These are phyloP conservation scores for Pseudevernia furfuracea DNA, from an alignment of 495 filamentous ascomycete genomes.

Conservation along the genomic window DNA sequence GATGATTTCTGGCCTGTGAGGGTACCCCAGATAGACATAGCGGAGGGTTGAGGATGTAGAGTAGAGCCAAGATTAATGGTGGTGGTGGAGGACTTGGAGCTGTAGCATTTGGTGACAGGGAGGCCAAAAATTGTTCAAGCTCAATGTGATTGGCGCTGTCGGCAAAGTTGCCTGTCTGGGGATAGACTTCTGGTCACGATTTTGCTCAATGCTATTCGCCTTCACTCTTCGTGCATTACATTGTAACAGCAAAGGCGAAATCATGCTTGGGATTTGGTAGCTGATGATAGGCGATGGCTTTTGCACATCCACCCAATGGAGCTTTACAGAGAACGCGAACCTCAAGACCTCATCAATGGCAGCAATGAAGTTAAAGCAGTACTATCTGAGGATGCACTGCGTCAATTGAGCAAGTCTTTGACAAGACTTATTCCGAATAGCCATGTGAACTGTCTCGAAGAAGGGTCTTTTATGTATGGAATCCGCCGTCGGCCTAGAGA, in stretches of 20 bases:
- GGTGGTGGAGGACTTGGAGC: not conserved
- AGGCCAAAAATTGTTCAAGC: slow-evolving; percentile 12
- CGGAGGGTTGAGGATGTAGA: slow-evolving; percentile 14
- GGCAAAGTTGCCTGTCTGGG: slow-evolving; percentile 12
- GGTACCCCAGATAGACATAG: slow-evolving; percentile 80
- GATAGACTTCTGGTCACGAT: not conserved
- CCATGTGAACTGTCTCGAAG: not conserved
- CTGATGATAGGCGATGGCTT: not conserved
- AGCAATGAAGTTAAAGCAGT: not conserved
- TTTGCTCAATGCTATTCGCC: not conserved
- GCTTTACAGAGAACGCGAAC: not conserved
- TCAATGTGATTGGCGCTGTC: not conserved
- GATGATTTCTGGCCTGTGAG: slow-evolving; percentile 73
- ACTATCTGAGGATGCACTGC: slow-evolving; percentile 18
- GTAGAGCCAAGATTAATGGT: not conserved
- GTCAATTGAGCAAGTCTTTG: slow-evolving; percentile 18
- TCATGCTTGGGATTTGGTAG: not conserved
- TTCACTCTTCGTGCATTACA: not conserved
- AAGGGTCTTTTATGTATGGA: slow-evolving; percentile 16
- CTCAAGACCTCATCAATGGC: not conserved
- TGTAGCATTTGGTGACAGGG: not conserved
- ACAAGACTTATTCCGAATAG: not conserved
- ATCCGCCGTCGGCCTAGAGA: not conserved
- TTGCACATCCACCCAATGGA: not conserved
- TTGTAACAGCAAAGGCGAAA: not conserved